Percentiles rank a stretch among this genome's conserved stretches.
Conservation (phyloP, 345 rosid species). For the Citrus trifoliata region DNA sequence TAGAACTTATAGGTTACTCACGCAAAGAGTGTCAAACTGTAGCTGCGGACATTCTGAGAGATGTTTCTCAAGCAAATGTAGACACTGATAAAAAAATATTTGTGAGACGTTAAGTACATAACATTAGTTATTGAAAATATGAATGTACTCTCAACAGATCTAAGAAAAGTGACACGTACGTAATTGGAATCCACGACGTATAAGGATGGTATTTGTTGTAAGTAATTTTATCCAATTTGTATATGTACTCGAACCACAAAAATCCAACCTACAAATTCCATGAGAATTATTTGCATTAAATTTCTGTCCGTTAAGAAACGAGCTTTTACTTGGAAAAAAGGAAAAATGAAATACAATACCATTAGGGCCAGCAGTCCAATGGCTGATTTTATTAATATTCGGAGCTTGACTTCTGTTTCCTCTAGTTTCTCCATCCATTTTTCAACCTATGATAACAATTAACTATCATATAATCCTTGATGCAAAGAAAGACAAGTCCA, state of each 20-base stretch:
- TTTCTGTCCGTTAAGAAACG: background rate
- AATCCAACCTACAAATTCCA: constrained; percentile 62
- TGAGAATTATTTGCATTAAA: constrained; percentile 14
- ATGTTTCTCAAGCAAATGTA: constrained; percentile 89
- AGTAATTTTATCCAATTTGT: constrained; percentile 87
- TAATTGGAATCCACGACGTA: constrained; percentile 98
- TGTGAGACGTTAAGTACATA: constrained; percentile 4
- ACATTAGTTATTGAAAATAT: background rate
- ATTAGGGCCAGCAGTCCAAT: constrained; percentile 46
- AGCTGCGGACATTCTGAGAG: constrained; percentile 80
- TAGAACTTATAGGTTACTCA: constrained; percentile 36
- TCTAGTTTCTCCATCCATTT: constrained; percentile 98
- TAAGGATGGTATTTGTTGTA: constrained; percentile 98
- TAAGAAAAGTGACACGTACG: constrained; percentile 48
- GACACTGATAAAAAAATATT: constrained; percentile 53
- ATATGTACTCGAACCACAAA: constrained; percentile 82
- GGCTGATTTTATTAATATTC: constrained; percentile 63
- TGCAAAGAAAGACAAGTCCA: background rate
- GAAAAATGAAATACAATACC: constrained; percentile 39
- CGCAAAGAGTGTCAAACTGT: constrained; percentile 90
- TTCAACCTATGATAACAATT: constrained; percentile 60
- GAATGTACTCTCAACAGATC: background rate
- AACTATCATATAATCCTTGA: constrained; percentile 5
- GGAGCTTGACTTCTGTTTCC: constrained; percentile 70
- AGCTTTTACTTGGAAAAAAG: background rate